phyloP scores from a whole-genome alignment of 495 filamentous ascomycete genomes.

The Sporormia fimetaria region DNA sequence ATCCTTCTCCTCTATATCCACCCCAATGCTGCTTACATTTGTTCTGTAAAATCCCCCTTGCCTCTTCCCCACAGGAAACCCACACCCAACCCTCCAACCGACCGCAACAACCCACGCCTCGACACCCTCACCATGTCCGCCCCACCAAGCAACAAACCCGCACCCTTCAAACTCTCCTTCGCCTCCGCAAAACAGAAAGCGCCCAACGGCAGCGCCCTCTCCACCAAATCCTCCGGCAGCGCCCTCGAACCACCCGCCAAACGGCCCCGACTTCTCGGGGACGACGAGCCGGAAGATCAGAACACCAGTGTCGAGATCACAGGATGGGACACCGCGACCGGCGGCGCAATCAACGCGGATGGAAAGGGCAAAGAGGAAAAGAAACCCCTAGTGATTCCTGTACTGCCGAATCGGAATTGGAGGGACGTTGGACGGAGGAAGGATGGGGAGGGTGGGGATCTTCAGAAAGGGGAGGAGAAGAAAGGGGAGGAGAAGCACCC shows the following conservation, averaged over 20 bases:
- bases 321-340: slow-evolving; percentile 9
- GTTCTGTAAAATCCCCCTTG: too few species aligned
- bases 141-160: slow-evolving; percentile 2
- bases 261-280: slow-evolving; percentile 11
- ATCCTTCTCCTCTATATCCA: too few species aligned
- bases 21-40: too few species aligned
- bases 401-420: slow-evolving; percentile 20
- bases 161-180: slow-evolving; percentile 23
- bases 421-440: slow-evolving; percentile 4
- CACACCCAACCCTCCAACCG: too few species aligned
- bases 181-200: slow-evolving; percentile 8
- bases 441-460: background rate
- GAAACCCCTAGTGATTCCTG: slow-evolving; percentile 8
- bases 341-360: slow-evolving; percentile 15
- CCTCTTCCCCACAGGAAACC: too few species aligned
- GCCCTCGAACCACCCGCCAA: slow-evolving; percentile 6
- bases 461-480: background rate
- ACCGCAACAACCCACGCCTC: background rate
- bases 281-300: slow-evolving; percentile 15
- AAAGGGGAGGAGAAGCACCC: background rate
- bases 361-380: slow-evolving; percentile 2
- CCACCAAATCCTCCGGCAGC: too few species aligned
- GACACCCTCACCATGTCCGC: slow-evolving; percentile 2
- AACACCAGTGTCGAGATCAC: slow-evolving; percentile 7
- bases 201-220: too few species aligned